Percentiles rank a stretch among this genome's conserved stretches.
Conservation (phyloP, 2,329 filamentous ascomycete genomes). For the Grosmannia serpens region DNA sequence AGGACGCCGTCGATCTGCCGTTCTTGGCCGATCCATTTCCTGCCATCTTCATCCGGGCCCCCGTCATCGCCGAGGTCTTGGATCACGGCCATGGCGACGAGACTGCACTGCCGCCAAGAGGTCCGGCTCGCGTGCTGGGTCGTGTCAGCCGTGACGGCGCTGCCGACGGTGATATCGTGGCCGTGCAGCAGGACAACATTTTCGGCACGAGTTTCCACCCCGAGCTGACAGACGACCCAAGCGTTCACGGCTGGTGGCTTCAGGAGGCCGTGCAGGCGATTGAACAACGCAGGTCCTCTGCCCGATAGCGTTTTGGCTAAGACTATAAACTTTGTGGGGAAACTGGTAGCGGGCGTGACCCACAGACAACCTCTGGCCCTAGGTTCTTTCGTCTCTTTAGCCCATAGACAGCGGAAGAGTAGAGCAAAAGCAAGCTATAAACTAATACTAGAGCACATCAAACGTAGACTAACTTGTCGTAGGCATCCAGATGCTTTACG, state of each 20-base stretch:
- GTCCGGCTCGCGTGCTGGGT: conserved; percentile 36
- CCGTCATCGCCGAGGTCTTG: conserved; percentile 66
- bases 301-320: too few species aligned
- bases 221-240: conserved; percentile 74
- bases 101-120: not conserved
- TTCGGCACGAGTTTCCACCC: conserved; percentile 95
- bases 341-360: too few species aligned
- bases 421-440: too few species aligned
- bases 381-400: too few species aligned
- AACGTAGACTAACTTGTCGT: too few species aligned
- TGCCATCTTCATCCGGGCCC: conserved; percentile 87
- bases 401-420: too few species aligned
- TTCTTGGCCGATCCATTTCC: conserved; percentile 58
- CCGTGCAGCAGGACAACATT: conserved; percentile 81
- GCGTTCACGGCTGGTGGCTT: conserved; percentile 94
- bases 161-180: conserved; percentile 63
- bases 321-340: too few species aligned
- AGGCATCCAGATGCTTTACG: too few species aligned
- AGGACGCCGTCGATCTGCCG: conserved; percentile 59
- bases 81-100: conserved; percentile 19
- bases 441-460: too few species aligned
- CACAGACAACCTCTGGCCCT: too few species aligned
- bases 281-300: too few species aligned
- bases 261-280: conserved; percentile 40
- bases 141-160: conserved; percentile 25